Percentiles rank a stretch among this genome's conserved stretches.
These are phyloP conservation scores for Daucus carota DNA, from an alignment of 129 eudicot species.

Conservation along the genomic window DNA sequence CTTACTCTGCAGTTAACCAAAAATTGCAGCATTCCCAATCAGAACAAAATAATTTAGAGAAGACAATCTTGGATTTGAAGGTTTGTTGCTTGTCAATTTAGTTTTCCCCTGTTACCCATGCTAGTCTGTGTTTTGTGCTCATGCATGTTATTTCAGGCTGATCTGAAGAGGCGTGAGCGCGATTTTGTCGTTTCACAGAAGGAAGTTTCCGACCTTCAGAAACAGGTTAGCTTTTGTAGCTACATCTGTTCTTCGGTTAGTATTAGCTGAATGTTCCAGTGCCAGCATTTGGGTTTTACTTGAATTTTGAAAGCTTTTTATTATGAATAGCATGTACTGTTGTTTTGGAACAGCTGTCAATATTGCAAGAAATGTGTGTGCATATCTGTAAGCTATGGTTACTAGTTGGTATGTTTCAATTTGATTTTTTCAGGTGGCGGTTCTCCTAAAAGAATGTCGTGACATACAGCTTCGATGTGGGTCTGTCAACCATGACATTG, in stretches of 20 bases:
- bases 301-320: not conserved
- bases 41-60: conserved; percentile 51
- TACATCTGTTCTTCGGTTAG: not conserved
- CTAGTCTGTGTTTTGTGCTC: not conserved
- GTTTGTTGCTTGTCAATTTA: conserved; percentile 14
- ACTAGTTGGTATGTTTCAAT: not conserved
- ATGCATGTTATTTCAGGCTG: conserved; percentile 36
- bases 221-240: conserved; percentile 32
- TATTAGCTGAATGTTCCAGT: not conserved
- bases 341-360: not conserved
- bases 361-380: not conserved
- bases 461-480: conserved; percentile 92
- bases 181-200: conserved; percentile 46
- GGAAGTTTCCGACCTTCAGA: conserved; percentile 75
- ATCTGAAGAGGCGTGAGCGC: conserved; percentile 64
- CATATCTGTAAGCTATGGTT: not conserved
- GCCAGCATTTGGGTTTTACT: no score
- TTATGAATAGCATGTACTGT: not conserved
- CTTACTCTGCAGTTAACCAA: conserved; percentile 54
- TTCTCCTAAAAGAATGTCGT: conserved; percentile 84
- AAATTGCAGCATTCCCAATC: conserved; percentile 69
- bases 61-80: conserved; percentile 61
- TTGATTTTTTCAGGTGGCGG: conserved; percentile 28
- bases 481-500: conserved; percentile 25
- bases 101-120: not conserved